These are phyloP conservation scores for Colletotrichum cuscutae DNA, from an alignment of 2,329 filamentous ascomycete genomes.

Conservation along the genomic window DNA sequence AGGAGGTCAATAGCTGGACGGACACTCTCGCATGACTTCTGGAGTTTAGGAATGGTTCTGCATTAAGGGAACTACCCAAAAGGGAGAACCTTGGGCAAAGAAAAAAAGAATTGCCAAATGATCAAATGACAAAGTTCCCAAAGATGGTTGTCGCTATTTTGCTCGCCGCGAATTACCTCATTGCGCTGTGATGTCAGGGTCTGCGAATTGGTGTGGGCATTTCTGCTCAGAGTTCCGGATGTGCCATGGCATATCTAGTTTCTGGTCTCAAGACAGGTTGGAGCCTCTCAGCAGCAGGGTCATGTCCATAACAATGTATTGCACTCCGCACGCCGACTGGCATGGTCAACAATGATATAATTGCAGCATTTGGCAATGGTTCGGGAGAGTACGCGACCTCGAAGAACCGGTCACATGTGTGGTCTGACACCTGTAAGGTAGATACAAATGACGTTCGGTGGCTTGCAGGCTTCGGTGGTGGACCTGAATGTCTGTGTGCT, in stretches of 20 bases:
- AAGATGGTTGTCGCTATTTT: slow-evolving; percentile 7
- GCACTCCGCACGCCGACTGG: too few species aligned
- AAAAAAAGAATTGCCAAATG: slow-evolving; percentile 40
- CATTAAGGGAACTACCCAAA: slow-evolving; percentile 31
- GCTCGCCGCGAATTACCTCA: background rate
- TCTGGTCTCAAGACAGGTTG: slow-evolving; percentile 84
- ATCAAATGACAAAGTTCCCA: slow-evolving; percentile 39
- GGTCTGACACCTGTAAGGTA: too few species aligned
- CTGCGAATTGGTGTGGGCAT: slow-evolving; percentile 56
- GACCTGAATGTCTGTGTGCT: too few species aligned
- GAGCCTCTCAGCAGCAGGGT: slow-evolving; percentile 45
- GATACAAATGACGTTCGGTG: too few species aligned
- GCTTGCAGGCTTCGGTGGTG: too few species aligned
- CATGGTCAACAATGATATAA: too few species aligned
- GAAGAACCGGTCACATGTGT: too few species aligned
- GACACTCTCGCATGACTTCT: slow-evolving; percentile 57
- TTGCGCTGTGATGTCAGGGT: background rate
- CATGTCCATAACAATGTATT: too few species aligned
- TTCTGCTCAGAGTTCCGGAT: slow-evolving; percentile 53
- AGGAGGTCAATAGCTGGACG: slow-evolving; percentile 49
- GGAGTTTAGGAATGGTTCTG: slow-evolving; percentile 63
- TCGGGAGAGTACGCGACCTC: too few species aligned
- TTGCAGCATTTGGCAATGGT: too few species aligned
- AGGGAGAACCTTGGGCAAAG: slow-evolving; percentile 38
- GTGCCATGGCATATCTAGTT: slow-evolving; percentile 81